Evolutionary conservation across 2,329 filamentous ascomycete species (phyloP).

Genomic region (Cephalotrichum gorgonifer): DNA sequence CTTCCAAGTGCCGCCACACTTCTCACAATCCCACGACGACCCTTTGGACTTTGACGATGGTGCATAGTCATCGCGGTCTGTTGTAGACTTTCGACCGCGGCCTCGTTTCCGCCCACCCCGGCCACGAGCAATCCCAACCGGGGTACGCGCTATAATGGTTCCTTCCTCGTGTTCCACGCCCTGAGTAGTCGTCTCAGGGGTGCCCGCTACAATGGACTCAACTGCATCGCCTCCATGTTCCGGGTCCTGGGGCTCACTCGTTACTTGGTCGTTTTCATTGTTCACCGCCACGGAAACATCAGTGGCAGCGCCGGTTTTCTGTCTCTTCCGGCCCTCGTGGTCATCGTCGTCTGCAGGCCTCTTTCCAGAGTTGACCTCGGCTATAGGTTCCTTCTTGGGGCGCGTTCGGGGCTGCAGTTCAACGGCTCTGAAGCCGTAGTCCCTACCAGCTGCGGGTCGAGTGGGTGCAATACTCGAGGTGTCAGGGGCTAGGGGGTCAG

Average conservation of each 20-base stretch:
- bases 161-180: neutral
- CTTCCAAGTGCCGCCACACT: conserved; percentile 45
- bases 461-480: too few species aligned
- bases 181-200: neutral
- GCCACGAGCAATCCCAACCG: neutral
- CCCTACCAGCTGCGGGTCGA: neutral
- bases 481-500: too few species aligned
- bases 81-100: neutral
- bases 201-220: neutral
- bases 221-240: neutral
- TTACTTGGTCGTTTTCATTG: neutral
- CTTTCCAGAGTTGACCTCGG: neutral
- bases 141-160: neutral
- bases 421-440: neutral
- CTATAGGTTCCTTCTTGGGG: neutral
- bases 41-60: conserved; percentile 10
- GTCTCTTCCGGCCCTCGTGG: neutral
- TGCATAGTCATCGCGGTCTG: neutral
- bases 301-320: neutral
- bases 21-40: conserved; percentile 35
- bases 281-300: neutral
- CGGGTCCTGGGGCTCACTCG: neutral
- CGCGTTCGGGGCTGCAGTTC: neutral
- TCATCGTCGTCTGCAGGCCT: neutral
- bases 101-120: neutral